These are phyloP conservation scores for Barnettozyma sp. DNA, from an alignment of 805 yeast species.

Conservation along the genomic window DNA sequence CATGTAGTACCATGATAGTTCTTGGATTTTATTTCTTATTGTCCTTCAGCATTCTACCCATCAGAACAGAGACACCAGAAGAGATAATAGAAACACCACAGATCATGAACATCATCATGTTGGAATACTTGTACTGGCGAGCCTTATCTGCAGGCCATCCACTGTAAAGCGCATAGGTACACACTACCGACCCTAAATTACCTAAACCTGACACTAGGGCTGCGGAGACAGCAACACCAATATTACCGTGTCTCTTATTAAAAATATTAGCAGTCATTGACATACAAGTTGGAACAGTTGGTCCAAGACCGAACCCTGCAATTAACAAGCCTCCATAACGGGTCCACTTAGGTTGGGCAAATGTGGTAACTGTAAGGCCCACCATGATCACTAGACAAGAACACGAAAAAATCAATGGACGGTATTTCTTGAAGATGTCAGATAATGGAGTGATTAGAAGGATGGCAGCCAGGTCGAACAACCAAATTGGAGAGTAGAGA, in stretches of 20 bases:
- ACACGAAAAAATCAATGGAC: slow-evolving; percentile 56
- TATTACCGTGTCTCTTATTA: slow-evolving; percentile 65
- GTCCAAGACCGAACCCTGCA: slow-evolving; percentile 84
- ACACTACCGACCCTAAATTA: slow-evolving; percentile 77
- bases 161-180: slow-evolving; percentile 76
- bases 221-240: slow-evolving; percentile 76
- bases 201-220: slow-evolving; percentile 86
- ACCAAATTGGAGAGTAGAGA: slow-evolving; percentile 85
- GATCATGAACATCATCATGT: slow-evolving; percentile 79
- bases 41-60: slow-evolving; percentile 16
- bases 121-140: slow-evolving; percentile 57
- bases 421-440: slow-evolving; percentile 51
- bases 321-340: slow-evolving; percentile 74
- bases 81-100: slow-evolving; percentile 65
- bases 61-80: slow-evolving; percentile 24
- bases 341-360: slow-evolving; percentile 66
- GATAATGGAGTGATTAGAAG: slow-evolving; percentile 72
- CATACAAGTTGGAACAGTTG: slow-evolving; percentile 86
- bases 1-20: too few species aligned
- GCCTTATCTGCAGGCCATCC: slow-evolving; percentile 81
- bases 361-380: slow-evolving; percentile 73
- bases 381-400: slow-evolving; percentile 62
- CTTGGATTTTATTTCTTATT: slow-evolving; percentile 4
- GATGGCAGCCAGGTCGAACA: slow-evolving; percentile 74
- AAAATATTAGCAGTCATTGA: slow-evolving; percentile 76